Evolutionary conservation across 2,329 filamentous ascomycete species (phyloP), one percentile per base, ranked within the genome.

Genomic region (Dryadomyces quercus-mongolicae): DNA sequence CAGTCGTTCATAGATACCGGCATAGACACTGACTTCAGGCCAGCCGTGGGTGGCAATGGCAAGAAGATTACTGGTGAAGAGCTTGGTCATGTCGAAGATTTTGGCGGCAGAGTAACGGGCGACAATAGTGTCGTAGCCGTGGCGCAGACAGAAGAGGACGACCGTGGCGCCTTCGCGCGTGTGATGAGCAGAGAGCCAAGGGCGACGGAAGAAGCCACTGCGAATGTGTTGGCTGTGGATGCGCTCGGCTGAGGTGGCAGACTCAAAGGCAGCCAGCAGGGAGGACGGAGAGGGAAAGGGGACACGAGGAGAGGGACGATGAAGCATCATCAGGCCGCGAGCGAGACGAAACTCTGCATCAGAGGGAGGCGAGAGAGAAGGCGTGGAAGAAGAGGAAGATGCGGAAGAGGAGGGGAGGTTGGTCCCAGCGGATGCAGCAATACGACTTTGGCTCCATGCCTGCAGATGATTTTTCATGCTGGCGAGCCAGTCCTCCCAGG

Each of bases 11-110:
- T 57, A 58, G 9, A 55, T 51, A 20, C 57, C 57, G 5, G 57
- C 65, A 44, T 65, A 67, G 36, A 64, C 62, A 12, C 60, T 59
- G 1, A 67, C 63, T 51, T 66, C 64, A 46, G 64, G 62, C 64
- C 64, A 66, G 31, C 64, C 62, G 51, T 64, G 65, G 5, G 60
- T 61, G 16, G 64, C 62, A 16, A 67, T 60, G 3, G 62, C 59
- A 16, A 67, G 58, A 50, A 66, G 63, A 51, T 67, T 66, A 36
- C 58, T 57, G 4, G 65, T 67, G 42, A 66, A 61, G 51, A 63
- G 61, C 53, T 67, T 67, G 6, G 65, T 63, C 57, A 64, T 63
- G 44, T 66, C 63, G 49, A 66, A 66, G 25, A 66, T 63, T 31
- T 65, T 56, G n/a, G 62, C 58, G 1, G 63, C 53, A 9, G 48